phyloP scores from a whole-genome alignment of 805 yeast genomes.

The Tetrapisispora phaffii region DNA sequence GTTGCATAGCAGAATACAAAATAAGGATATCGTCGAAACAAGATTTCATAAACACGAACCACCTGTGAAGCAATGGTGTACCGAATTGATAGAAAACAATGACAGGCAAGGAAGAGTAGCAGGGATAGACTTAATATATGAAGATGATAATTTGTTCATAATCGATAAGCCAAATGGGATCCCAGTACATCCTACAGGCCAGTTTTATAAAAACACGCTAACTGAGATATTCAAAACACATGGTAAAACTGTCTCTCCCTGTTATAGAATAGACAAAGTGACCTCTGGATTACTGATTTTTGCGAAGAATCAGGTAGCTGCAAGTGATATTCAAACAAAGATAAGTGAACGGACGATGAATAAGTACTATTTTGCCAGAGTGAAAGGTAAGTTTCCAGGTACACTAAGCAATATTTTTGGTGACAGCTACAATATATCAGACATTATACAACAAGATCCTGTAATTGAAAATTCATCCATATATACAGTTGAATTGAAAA shows the following conservation, averaged over 20 bases:
- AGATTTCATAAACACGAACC: conserved; percentile 80
- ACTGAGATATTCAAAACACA: conserved; percentile 65
- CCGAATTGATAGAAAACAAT: conserved; percentile 7
- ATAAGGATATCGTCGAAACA: conserved; percentile 22
- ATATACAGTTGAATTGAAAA: conserved; percentile 61
- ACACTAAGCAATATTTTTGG: background rate
- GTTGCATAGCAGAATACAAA: conserved; percentile 10
- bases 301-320: conserved; percentile 31
- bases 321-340: conserved; percentile 54
- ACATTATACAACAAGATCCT: background rate
- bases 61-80: conserved; percentile 43
- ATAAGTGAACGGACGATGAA: conserved; percentile 51
- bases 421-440: background rate
- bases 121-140: conserved; percentile 54
- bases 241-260: conserved; percentile 51
- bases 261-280: conserved; percentile 79
- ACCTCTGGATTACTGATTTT: conserved; percentile 83
- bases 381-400: conserved; percentile 70
- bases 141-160: conserved; percentile 67
- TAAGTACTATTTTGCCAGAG: conserved; percentile 80
- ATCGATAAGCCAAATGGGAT: conserved; percentile 90
- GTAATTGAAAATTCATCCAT: conserved; percentile 35
- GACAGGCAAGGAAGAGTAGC: conserved; percentile 15
- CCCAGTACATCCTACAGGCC: conserved; percentile 92
- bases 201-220: conserved; percentile 61